Base-by-base conservation (phyloP, 2,329 filamentous ascomycete genomes). In the Aspergillus sp. region DNA sequence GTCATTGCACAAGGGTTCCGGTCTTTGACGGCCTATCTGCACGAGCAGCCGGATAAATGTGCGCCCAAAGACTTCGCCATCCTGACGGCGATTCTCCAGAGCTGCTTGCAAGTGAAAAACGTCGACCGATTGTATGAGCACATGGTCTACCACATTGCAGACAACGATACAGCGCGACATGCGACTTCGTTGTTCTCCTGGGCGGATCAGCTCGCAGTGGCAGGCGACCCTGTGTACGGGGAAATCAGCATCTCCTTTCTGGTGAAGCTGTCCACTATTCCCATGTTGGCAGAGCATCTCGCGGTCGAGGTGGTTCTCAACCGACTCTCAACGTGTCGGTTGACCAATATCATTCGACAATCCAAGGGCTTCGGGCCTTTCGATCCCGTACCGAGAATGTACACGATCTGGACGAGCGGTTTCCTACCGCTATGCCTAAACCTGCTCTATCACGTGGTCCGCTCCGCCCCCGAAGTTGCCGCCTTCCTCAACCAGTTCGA, bases 401-500 rank as follows among this genome's bases (percentile, higher is more conserved):
- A 95, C 74, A 82, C 82, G 48, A 92, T 97, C 64, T 99, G 94
- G 94, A 84, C 85, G 17, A 88, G 89, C 60, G 94, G 90, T 1
- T 82, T 97, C 52, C 78, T 99, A 3, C 94, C 94, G 0, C 76
- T 99, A 16, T 87, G 93, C 54, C 81, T 99, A 42, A 97, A 97
- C 69, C 79, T 99, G 24, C 81, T 99, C 17, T 84, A 87, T 53
- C 85, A 89, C 10, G 84, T 99, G 16, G 90, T 91, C 10, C 81
- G 85, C 1, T 88, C 89, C 1, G 92, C 91, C 0, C 84, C 87
- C 0, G 94, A 99, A 70, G 84, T 97, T 5, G 83, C 88, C 0
- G 86, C 86, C 52, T 95, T 97, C 66, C 79, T 99, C 24, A 95
- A 95, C 65, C 88, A 91, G 67, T 99, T 96, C 69, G 87, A 89